Base-by-base conservation (phyloP, 352 stramenopile genomes). In the Globisporangium spinosum region DNA sequence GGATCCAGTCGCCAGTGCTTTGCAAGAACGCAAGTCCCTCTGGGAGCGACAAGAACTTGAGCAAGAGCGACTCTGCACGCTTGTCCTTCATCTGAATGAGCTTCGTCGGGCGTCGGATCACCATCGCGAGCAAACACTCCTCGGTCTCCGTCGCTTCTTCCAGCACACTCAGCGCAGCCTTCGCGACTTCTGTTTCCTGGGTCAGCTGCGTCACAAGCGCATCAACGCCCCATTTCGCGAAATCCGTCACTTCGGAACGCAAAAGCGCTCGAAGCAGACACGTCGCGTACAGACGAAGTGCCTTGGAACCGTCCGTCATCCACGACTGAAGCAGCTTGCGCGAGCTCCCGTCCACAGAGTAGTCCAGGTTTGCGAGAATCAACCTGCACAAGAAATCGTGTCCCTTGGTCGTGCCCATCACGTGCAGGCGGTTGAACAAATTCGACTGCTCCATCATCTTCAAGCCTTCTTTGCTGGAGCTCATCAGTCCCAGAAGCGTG, bases 371-470 rank as follows among this genome's bases (percentile, higher is more conserved):
- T 9, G 87, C 87, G 29, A 96, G 77, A 65, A 96, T 96, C 20
- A 96, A 70, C 2, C 89, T 84, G 60, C 89, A 95, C n/a, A 96
- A 60, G 57, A 96, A 96, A 62, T 96, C 87, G 68, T 96, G 89
- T 34, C 89, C 89, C 70, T 94, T 94, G 10, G 82, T 90, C 8
- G 83, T 94, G 12, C 89, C 89, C 85, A 96, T 93, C 15, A 94
- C 87, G 45, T 94, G 91, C 15, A 96, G 69, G 2, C 87, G 76
- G 65, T 92, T 82, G 67, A 96, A 96, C n/a, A 96, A 65, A n/a
- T 94, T 94, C 3, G 86, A 94, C 69, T 95, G 86, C 67, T 95
- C 84, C 89, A 96, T 95, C 87, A 96, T 95, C 65, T 95, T 95
- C 29, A 96, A 69, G 0, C 89, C 89, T 80, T 96, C 89, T 58